Evolutionary conservation across 495 filamentous ascomycete genomes (phyloP), one percentile per base, ranked within the genome.

Genomic region (Podospora comata): DNA sequence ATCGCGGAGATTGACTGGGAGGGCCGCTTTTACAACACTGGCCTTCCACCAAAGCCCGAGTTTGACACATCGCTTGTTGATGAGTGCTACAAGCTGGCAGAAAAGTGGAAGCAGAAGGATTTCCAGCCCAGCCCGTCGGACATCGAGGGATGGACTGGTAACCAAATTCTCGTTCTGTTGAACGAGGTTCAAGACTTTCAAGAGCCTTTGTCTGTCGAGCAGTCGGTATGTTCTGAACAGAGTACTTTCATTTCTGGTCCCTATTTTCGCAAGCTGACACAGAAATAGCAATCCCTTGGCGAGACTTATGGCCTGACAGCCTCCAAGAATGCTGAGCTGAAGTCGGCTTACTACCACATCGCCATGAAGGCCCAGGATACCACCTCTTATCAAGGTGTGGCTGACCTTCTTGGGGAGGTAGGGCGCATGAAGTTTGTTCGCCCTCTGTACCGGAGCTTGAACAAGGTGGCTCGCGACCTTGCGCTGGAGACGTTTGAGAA

Each of bases 351-450:
- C 77, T 89, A 90, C 68, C 83, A 85, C 64, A 85, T 97, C 28
- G 92, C 91, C 2, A 83, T 99, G 74, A 87, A 85, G 71, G 88
- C 93, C 3, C 87, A 86, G 60, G 90, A 91, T 70, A 77, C 83
- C 68, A 85, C 77, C 32, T 82, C 91, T 2, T 90, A 93, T 70
- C 76, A 86, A 54, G 87, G 89, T 0, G 86, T 92, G 0, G 88
- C 88, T 5, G 87, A 92, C 62, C 82, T 96, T 18, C 81, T 97
- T 53, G 90, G 92, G 4, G 84, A 83, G 18, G 92, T 97, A 69
- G 94, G 94, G 4, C 86, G 95, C 62, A 97, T 99, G 94, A 99
- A 99, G 85, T 97, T 94, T 77, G 93, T 97, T 65, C 85, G 93
- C 68, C 91, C 93, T 63, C 77, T 99, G 77, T 95, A 87, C 81